A percentile compares a stretch with the other conserved stretches of the same genome.
Evolutionary conservation across 371 early-diverging fungal genomes (phyloP).

Genomic region (Chytridiales sp.): DNA sequence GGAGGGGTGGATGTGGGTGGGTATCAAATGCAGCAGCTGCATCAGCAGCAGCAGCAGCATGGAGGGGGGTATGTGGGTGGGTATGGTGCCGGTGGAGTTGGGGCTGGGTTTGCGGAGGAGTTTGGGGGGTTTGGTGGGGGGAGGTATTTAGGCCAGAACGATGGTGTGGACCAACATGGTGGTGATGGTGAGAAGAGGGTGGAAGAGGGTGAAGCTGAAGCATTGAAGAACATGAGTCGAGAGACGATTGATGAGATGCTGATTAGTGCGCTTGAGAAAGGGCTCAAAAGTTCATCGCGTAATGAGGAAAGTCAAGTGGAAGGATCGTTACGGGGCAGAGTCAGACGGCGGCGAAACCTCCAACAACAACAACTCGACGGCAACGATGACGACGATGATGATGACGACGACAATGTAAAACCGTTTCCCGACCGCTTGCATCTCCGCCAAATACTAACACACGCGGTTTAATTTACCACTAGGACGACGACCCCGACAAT

Average conservation of each 20-base stretch:
- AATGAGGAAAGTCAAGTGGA: too few relatives aligned
- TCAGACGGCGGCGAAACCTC: not conserved
- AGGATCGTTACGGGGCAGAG: not conserved
- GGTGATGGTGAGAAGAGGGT: too few relatives aligned
- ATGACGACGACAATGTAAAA: slow-evolving; percentile 54
- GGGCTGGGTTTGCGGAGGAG: not conserved
- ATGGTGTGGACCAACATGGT: too few relatives aligned
- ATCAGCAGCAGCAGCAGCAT: slow-evolving; percentile 14
- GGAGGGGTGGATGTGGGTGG: slow-evolving; percentile 4
- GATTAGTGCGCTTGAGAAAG: not conserved
- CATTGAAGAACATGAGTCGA: not conserved
- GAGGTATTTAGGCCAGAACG: too few relatives aligned
- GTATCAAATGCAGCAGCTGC: slow-evolving; percentile 11
- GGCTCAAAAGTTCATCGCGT: not conserved
- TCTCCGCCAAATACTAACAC: not conserved
- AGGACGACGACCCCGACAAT: slow-evolving; percentile 61
- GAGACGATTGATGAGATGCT: not conserved
- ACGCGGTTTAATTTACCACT: slow-evolving; percentile 1
- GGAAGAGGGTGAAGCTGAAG: too few relatives aligned
- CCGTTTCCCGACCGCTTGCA: not conserved
- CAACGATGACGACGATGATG: slow-evolving; percentile 51
- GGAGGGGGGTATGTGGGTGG: too few relatives aligned
- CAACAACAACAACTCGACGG: slow-evolving; percentile 38
- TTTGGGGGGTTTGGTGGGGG: not conserved
- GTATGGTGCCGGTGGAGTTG: too few relatives aligned